Evolutionary conservation across 2,329 filamentous ascomycete species (phyloP).

Genomic region (Penicillium frequentans): DNA sequence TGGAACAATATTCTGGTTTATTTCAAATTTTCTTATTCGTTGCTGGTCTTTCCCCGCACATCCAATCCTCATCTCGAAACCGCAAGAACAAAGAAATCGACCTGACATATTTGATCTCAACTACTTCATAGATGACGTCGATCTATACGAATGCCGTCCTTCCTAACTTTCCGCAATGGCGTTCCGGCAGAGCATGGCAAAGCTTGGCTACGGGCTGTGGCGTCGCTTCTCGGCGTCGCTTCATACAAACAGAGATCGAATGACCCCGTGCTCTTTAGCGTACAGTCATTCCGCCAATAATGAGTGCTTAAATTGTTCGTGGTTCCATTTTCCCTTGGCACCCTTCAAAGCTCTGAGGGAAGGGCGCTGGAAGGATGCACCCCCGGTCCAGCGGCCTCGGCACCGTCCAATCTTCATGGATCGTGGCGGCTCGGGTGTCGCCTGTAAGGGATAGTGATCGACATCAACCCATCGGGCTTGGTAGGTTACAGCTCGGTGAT

Average conservation of each 20-base stretch:
- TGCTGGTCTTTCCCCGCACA: neutral
- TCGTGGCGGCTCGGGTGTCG: conserved; percentile 3
- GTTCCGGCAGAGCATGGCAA: neutral
- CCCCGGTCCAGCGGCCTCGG: conserved; percentile 1
- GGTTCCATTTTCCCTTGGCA: neutral
- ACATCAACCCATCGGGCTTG: neutral
- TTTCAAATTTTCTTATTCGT: neutral
- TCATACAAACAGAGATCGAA: neutral
- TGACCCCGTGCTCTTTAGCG: neutral
- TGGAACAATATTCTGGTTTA: neutral
- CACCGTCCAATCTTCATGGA: neutral
- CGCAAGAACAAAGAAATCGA: neutral
- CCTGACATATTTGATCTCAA: neutral
- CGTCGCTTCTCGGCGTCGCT: neutral
- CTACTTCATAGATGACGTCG: neutral
- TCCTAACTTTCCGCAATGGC: neutral
- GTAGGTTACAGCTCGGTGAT: neutral
- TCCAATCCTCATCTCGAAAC: neutral
- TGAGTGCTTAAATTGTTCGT: neutral
- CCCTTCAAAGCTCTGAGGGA: neutral
- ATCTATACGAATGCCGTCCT: neutral
- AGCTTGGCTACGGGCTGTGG: conserved; percentile 7
- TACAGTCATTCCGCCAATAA: neutral
- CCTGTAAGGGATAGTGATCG: conserved; percentile 5
- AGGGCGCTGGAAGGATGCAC: neutral